Evolutionary conservation across 2,329 filamentous ascomycete genomes (phyloP).

Genomic region (Dactylellina drechsleri): DNA sequence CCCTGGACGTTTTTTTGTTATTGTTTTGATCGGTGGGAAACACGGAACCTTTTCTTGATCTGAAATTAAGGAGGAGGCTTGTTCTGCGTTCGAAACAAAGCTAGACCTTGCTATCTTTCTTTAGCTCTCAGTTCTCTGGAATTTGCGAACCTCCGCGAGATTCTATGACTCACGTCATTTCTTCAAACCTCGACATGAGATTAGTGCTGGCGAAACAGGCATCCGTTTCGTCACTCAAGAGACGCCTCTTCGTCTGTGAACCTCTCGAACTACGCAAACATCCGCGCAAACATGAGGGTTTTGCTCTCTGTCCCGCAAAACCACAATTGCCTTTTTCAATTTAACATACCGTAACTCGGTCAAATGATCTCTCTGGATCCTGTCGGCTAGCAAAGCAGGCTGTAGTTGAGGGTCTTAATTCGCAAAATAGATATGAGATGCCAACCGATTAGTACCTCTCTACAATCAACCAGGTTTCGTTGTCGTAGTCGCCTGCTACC

Average conservation of each 20-base stretch:
- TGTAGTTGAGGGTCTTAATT: constrained; percentile 42
- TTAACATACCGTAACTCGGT: constrained; percentile 23
- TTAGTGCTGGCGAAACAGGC: constrained; percentile 45
- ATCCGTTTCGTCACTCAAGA: constrained; percentile 47
- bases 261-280: constrained; percentile 30
- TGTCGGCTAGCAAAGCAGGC: constrained; percentile 53
- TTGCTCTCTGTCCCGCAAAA: constrained; percentile 29
- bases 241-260: constrained; percentile 44
- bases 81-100: constrained; percentile 47
- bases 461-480: constrained; percentile 32
- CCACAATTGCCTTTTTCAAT: constrained; percentile 34
- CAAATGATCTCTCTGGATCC: constrained; percentile 55
- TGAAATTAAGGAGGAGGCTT: constrained; percentile 55
- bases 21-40: constrained; percentile 41
- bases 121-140: constrained; percentile 28
- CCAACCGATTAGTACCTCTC: constrained; percentile 43
- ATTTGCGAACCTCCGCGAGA: constrained; percentile 54
- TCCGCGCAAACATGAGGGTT: constrained; percentile 51
- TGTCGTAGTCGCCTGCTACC: constrained; percentile 25
- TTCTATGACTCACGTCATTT: constrained; percentile 52
- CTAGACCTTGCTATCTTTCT: constrained; percentile 21
- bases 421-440: constrained; percentile 42
- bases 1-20: constrained; percentile 21
- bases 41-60: constrained; percentile 29
- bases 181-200: constrained; percentile 8